A percentile compares a stretch with the other conserved stretches of the same genome.
Evolutionary conservation across 106 monocot species (phyloP).

Genomic region (Phalaenopsis equestris): DNA sequence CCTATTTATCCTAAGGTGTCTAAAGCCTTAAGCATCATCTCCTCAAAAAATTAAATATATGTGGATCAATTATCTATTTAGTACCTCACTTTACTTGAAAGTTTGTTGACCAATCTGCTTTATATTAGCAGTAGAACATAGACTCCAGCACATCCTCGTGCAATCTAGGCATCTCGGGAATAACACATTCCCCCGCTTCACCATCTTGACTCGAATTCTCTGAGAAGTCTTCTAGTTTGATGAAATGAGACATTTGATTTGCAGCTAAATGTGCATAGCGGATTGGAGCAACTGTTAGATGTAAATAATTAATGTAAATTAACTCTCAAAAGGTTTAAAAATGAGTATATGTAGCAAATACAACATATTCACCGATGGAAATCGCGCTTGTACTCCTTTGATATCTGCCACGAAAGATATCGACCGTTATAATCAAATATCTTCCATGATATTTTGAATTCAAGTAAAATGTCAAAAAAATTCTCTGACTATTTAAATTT

Average conservation of each 20-base stretch:
- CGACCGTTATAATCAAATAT: background rate
- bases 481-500: no score
- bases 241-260: conserved; percentile 53
- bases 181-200: background rate
- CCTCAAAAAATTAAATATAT: background rate
- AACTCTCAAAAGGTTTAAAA: background rate
- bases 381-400: conserved; percentile 72
- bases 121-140: conserved; percentile 69
- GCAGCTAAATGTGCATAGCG: conserved; percentile 84
- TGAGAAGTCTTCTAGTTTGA: conserved; percentile 52
- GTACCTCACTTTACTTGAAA: background rate
- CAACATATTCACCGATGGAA: conserved; percentile 46
- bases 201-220: conserved; percentile 38
- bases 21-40: background rate
- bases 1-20: background rate
- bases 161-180: conserved; percentile 52
- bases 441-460: background rate
- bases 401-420: conserved; percentile 27
- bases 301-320: background rate
- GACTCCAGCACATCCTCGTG: conserved; percentile 50
- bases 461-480: no score
- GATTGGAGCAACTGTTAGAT: conserved; percentile 60
- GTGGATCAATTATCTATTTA: background rate
- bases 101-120: background rate
- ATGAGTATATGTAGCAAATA: background rate